Percentiles rank a stretch among this genome's conserved stretches.
These are phyloP conservation scores for Meyerozyma athensensis DNA, from an alignment of 1,139 yeast species.

Conservation along the genomic window DNA sequence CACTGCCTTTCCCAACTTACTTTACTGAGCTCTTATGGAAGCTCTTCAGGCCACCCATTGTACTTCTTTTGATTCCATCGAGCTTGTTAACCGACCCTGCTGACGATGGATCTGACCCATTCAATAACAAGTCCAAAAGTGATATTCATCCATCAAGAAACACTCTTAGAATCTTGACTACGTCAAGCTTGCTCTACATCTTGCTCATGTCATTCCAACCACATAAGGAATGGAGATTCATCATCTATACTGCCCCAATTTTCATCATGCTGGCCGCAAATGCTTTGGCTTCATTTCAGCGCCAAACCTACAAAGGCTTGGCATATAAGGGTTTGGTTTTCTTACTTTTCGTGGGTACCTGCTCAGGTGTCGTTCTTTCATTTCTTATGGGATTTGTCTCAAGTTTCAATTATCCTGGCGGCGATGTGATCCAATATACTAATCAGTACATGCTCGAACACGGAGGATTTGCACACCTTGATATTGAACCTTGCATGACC, in stretches of 20 bases:
- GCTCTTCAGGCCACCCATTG: constrained; percentile 63
- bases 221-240: constrained; percentile 94
- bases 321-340: constrained; percentile 26
- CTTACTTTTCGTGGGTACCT: constrained; percentile 24
- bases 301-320: constrained; percentile 21
- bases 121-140: constrained; percentile 18
- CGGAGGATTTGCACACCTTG: constrained; percentile 56
- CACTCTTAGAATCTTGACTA: constrained; percentile 29
- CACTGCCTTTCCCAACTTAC: constrained; percentile 68
- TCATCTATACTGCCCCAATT: constrained; percentile 70
- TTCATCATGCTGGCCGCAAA: constrained; percentile 62
- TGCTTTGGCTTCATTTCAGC: constrained; percentile 45
- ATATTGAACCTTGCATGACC: constrained; percentile 80
- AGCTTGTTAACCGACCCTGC: constrained; percentile 43
- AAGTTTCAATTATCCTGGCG: constrained; percentile 85
- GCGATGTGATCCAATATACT: constrained; percentile 56
- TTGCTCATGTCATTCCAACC: constrained; percentile 71
- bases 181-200: constrained; percentile 51
- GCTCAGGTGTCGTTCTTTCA: constrained; percentile 39
- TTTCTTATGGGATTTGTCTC: constrained; percentile 57
- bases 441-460: constrained; percentile 38
- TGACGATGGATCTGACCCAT: constrained; percentile 17
- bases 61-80: constrained; percentile 41
- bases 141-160: constrained; percentile 33
- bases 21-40: constrained; percentile 42